These are phyloP conservation scores for Epichloe amarillans DNA, from an alignment of 2,329 filamentous ascomycete genomes.

Conservation along the genomic window DNA sequence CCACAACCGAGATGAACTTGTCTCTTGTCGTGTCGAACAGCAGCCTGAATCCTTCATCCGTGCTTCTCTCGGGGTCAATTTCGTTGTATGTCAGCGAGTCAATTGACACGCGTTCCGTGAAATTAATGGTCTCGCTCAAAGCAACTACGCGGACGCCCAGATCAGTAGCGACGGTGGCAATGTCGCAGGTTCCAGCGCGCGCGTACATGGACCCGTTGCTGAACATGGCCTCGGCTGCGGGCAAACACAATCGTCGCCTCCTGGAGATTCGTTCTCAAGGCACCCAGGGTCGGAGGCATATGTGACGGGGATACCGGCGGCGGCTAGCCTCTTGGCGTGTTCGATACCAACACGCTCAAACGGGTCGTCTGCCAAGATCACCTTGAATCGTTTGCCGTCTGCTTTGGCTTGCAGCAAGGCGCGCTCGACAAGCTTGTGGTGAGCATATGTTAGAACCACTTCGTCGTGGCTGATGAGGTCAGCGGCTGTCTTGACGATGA, in stretches of 20 bases:
- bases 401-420: constrained; percentile 61
- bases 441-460: constrained; percentile 74
- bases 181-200: constrained; percentile 70
- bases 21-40: constrained; percentile 89
- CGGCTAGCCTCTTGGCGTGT: constrained; percentile 55
- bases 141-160: constrained; percentile 71
- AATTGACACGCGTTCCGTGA: constrained; percentile 70
- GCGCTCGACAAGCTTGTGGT: constrained; percentile 75
- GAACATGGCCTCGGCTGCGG: constrained; percentile 83
- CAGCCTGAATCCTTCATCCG: constrained; percentile 42
- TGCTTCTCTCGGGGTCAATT: constrained; percentile 61
- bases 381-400: constrained; percentile 61
- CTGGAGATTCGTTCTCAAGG: constrained; percentile 59
- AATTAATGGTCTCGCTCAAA: constrained; percentile 90
- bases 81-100: constrained; percentile 94
- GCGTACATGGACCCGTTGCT: constrained; percentile 87
- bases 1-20: constrained; percentile 73
- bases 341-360: constrained; percentile 37
- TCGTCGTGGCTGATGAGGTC: constrained; percentile 67
- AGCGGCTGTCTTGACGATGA: constrained; percentile 66
- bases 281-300: constrained; percentile 68
- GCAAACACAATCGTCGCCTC: constrained; percentile 63
- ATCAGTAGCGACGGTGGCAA: constrained; percentile 71
- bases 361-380: constrained; percentile 68
- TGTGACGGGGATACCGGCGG: constrained; percentile 59